Percentiles rank a stretch among this genome's conserved stretches.
Conservation (phyloP, 2,329 filamentous ascomycete genomes). For the Alternaria brassicicola region DNA sequence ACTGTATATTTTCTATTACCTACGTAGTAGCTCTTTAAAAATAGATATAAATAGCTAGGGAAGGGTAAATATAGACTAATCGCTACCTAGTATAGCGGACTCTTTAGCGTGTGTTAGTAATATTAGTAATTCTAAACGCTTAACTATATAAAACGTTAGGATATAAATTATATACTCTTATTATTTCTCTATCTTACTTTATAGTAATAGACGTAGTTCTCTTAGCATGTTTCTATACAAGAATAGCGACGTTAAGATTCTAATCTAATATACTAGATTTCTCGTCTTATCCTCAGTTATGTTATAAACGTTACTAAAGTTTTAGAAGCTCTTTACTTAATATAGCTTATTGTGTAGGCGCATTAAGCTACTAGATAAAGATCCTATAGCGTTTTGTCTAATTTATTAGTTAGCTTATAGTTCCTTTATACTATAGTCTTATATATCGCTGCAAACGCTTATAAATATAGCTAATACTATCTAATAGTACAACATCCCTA, state of each 20-base stretch:
- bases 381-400: constrained; percentile 5
- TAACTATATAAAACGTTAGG: not conserved
- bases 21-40: not conserved
- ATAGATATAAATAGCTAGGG: not conserved
- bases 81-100: not conserved
- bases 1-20: not conserved
- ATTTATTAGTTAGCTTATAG: constrained; percentile 16
- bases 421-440: constrained; percentile 8
- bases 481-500: constrained; percentile 7
- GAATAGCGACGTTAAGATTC: constrained; percentile 6
- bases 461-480: constrained; percentile 5
- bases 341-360: not conserved
- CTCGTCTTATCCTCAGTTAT: constrained; percentile 11
- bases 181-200: not conserved
- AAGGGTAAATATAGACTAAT: not conserved
- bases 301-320: constrained; percentile 3
- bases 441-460: constrained; percentile 16
- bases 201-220: not conserved
- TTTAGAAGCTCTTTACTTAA: constrained; percentile 10
- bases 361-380: constrained; percentile 8
- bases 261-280: not conserved
- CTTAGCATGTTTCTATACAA: not conserved
- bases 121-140: not conserved
- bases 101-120: not conserved
- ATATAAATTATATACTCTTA: not conserved